phyloP scores from a whole-genome alignment of 2,329 filamentous ascomycete genomes.

The Xylaria sp. region DNA sequence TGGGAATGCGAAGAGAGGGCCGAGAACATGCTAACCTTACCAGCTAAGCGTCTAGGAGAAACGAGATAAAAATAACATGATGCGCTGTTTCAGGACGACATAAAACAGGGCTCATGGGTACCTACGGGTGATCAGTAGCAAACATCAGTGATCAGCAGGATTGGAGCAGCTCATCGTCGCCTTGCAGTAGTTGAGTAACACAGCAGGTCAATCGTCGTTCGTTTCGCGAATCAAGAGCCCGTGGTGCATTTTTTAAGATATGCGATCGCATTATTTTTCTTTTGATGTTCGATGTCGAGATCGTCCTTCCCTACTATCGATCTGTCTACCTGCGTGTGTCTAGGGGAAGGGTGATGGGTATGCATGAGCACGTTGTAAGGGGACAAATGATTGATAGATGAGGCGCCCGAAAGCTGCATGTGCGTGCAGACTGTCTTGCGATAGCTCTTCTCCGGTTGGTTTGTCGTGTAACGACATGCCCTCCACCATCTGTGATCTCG shows the following conservation, averaged over 20 bases:
- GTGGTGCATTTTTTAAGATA: background rate
- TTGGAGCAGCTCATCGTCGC: constrained; percentile 25
- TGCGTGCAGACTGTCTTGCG: constrained; percentile 25
- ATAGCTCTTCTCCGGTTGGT: constrained; percentile 24
- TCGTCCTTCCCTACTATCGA: constrained; percentile 3
- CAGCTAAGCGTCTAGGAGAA: constrained; percentile 3
- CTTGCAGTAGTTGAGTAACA: constrained; percentile 36
- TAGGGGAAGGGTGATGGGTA: constrained; percentile 16
- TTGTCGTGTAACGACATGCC: constrained; percentile 22
- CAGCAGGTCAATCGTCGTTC: constrained; percentile 26
- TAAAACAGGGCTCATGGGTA: constrained; percentile 42
- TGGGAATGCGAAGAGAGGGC: constrained; percentile 40
- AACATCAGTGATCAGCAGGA: constrained; percentile 42
- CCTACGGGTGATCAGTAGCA: constrained; percentile 41
- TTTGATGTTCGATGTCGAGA: constrained; percentile 18
- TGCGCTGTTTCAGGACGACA: constrained; percentile 44
- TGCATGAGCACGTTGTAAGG: constrained; percentile 28
- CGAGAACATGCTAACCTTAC: constrained; percentile 9
- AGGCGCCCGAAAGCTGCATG: constrained; percentile 32
- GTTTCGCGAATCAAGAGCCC: constrained; percentile 24
- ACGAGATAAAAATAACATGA: constrained; percentile 46
- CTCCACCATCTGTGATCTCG: constrained; percentile 24
- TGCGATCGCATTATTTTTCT: constrained; percentile 4
- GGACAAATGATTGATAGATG: constrained; percentile 22
- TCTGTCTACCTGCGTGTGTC: constrained; percentile 13